Base-by-base conservation (phyloP, 2,329 filamentous ascomycete species). In the Trichophaea hybrida region DNA sequence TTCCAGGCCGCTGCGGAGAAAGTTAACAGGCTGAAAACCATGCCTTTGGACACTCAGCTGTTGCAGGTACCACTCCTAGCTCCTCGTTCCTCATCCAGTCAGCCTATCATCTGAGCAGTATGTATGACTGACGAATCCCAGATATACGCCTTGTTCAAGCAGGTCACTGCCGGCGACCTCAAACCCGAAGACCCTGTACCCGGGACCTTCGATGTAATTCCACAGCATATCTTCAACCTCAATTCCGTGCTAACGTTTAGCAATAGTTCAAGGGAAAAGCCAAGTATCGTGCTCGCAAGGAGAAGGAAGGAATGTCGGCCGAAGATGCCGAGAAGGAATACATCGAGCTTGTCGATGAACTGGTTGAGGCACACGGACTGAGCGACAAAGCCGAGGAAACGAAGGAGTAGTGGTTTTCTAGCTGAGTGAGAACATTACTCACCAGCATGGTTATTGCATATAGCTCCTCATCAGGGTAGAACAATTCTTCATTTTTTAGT, bases 111-210 rank as follows among this genome's bases (percentile, higher is more conserved):
- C n/a, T 40, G n/a, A 40, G 37, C 37, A 40, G 37, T 7, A 40
- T 40, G n/a, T n/a, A n/a, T n/a, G n/a, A n/a, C n/a, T n/a, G n/a
- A n/a, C n/a, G n/a, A n/a, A n/a, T n/a, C n/a, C n/a, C n/a, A 62
- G 60, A 48, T 62, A 12, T 62, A 62, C 40, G 37, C 43, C 49
- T 44, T 49, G 7, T 62, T 57, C 40, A 59, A 59, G 31, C 56
- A 34, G 15, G 53, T 50, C 15, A 50, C 24, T 24, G 40, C 46
- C 10, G 60, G 60, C 15, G 50, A 56, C 13, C 37, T 52, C 48
- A 43, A 52, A 10, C 2, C 24, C 5, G 32, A 13, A 3, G 37
- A 48, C 1, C 1, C 1, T 8, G 7, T 33, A 4, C 60, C 55
- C 5, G 46, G 34, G 8, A 0, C 57, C 55, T 7, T 38, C 2